phyloP scores from a whole-genome alignment of 1,284 basidiomycete species.

The Megacollybia platyphylla region DNA sequence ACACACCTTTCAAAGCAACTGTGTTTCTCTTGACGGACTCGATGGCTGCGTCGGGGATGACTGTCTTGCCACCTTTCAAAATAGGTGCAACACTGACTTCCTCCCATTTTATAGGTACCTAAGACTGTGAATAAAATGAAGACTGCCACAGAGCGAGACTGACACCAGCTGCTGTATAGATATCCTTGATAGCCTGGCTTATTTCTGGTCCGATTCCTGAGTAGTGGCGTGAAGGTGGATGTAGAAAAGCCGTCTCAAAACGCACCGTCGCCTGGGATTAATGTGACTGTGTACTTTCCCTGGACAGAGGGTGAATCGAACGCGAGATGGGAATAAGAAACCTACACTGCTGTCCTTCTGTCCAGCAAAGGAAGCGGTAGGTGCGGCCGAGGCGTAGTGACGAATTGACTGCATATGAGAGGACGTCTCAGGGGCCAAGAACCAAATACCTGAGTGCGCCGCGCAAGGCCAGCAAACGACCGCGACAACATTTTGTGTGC shows the following conservation, averaged over 20 bases:
- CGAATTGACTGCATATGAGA: conserved; percentile 32
- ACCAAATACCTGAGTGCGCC: conserved; percentile 25
- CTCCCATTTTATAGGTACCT: conserved; percentile 98
- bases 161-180: conserved; percentile 83
- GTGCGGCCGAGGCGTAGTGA: conserved; percentile 55
- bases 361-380: conserved; percentile 80
- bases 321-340: conserved; percentile 7
- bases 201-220: conserved; percentile 98
- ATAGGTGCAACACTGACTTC: conserved; percentile 96
- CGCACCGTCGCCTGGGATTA: conserved; percentile 86
- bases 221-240: conserved; percentile 6
- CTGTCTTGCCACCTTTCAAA: conserved; percentile 90
- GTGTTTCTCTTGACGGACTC: conserved; percentile 94
- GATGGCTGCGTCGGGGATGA: conserved; percentile 90
- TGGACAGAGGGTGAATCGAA: conserved; percentile 17
- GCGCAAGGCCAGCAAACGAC: conserved; percentile 39
- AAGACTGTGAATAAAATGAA: background rate
- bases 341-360: conserved; percentile 79
- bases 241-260: conserved; percentile 6
- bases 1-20: conserved; percentile 88
- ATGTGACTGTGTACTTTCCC: conserved; percentile 93
- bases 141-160: conserved; percentile 8
- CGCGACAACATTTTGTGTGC: conserved; percentile 40
- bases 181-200: conserved; percentile 88
- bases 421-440: conserved; percentile 3